Evolutionary conservation across 2,329 filamentous ascomycete genomes (phyloP).

Genomic region (Epichloe gansuensis): DNA sequence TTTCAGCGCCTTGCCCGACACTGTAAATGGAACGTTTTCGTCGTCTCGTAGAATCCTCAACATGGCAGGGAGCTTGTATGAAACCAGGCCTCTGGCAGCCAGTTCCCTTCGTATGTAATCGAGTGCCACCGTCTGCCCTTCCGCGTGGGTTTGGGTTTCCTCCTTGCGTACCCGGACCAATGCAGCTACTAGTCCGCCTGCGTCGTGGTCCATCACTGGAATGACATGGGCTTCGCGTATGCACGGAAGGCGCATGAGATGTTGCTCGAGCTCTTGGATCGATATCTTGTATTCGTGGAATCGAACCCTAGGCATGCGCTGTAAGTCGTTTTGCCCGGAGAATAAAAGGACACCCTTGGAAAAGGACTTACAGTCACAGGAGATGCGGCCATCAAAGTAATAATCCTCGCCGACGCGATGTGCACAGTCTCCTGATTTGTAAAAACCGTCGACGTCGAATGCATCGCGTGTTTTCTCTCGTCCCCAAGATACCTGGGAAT

Average conservation of each 20-base stretch:
- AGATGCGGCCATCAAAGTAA: neutral
- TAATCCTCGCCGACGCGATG: neutral
- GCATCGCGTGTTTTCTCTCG: neutral
- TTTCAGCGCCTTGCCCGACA: neutral
- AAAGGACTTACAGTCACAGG: neutral
- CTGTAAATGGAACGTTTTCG: neutral
- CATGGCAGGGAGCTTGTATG: neutral
- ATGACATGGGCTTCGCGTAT: neutral
- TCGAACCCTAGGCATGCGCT: neutral
- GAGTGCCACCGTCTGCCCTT: neutral
- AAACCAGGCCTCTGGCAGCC: neutral
- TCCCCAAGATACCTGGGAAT: neutral
- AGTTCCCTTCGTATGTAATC: neutral
- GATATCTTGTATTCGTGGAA: constrained; percentile 1
- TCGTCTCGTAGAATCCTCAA: neutral
- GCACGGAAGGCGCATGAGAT: neutral
- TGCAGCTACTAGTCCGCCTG: neutral
- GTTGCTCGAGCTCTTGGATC: neutral
- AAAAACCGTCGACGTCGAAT: neutral
- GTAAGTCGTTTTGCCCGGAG: too few species aligned
- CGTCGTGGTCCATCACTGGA: neutral
- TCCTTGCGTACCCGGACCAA: neutral
- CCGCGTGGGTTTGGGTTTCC: neutral
- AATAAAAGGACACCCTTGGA: too few species aligned
- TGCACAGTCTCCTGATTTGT: neutral